Evolutionary conservation across 495 filamentous ascomycete genomes (phyloP).

Genomic region (Parmelia sp.): DNA sequence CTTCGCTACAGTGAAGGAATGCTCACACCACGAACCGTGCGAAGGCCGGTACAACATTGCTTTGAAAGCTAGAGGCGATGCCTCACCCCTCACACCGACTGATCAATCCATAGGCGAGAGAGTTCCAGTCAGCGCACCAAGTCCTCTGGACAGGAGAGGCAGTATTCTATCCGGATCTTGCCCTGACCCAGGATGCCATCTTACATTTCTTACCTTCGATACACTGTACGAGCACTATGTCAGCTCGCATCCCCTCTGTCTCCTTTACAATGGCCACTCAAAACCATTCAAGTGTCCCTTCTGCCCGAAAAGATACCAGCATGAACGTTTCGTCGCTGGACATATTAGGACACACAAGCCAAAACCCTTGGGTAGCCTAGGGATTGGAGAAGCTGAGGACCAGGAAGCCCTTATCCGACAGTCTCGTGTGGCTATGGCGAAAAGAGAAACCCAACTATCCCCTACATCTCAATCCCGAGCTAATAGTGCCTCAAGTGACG

Average conservation of each 20-base stretch:
- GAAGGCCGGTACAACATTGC: background rate
- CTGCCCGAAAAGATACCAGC: slow-evolving; percentile 4
- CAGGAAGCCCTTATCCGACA: slow-evolving; percentile 7
- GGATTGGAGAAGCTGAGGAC: background rate
- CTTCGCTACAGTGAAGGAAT: background rate
- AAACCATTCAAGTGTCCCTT: slow-evolving; percentile 15
- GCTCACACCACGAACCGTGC: slow-evolving; percentile 1
- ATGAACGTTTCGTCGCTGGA: background rate
- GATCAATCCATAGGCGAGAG: background rate
- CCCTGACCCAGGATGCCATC: slow-evolving; percentile 10
- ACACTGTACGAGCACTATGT: slow-evolving; percentile 9
- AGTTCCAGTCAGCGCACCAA: background rate
- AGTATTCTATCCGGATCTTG: slow-evolving; percentile 3
- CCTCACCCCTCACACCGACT: background rate
- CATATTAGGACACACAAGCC: slow-evolving; percentile 14
- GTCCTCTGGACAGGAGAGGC: background rate
- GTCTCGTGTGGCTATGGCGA: background rate
- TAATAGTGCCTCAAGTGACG: background rate
- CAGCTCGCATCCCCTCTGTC: slow-evolving; percentile 2
- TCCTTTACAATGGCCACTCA: background rate
- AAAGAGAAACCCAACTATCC: background rate
- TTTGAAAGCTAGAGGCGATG: too few relatives aligned
- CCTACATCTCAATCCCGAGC: background rate
- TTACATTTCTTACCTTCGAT: background rate
- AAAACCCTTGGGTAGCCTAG: background rate